Base-by-base conservation (phyloP, 164 flowering plant species). In the Magnolia sinica region DNA sequence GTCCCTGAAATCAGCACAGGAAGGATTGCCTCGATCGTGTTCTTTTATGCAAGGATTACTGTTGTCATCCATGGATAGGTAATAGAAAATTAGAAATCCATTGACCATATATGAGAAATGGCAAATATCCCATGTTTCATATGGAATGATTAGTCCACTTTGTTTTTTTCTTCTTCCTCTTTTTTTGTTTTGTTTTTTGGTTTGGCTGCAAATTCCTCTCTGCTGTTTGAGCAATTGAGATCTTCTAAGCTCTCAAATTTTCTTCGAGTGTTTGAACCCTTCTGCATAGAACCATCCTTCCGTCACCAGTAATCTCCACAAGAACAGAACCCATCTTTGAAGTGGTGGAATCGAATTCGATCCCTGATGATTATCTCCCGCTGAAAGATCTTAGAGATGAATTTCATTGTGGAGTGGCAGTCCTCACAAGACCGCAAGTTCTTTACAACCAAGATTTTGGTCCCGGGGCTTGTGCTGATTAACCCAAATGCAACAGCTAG, bases 401-500 rank as follows among this genome's bases (percentile, higher is more conserved):
- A 45, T 73, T 85, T 86, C 85, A 83, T 81, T 22, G 85, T 71
- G 31, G 67, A 70, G 67, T 83, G 90, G 73, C 87, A 85, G 68
- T 87, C 86, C 68, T 79, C 84, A 77, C 87, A 85, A 66, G 88
- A 85, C 45, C 85, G 51, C 79, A 85, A 77, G 75, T 85, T 86
- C 76, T 85, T 85, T 64, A 84, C 75, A 20, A 86, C 81, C 31
- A 81, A 74, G 7, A 86, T 85, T 55, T 80, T 67, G 20, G 83
- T 75, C n/a, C 70, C 78, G 18, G 74, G 71, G 64, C 72, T 79
- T 37, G 81, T 82, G 64, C 74, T 84, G 45, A 82, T 79, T 19
- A 87, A 79, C 65, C 88, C 88, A 69, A 73, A 85, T 51, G 88
- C 87, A 77, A 86, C 84, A 58, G 87, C 88, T 31, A 86, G 82